Base-by-base conservation (phyloP, 2,329 filamentous ascomycete genomes). In the Pyrenochaeta sp. region DNA sequence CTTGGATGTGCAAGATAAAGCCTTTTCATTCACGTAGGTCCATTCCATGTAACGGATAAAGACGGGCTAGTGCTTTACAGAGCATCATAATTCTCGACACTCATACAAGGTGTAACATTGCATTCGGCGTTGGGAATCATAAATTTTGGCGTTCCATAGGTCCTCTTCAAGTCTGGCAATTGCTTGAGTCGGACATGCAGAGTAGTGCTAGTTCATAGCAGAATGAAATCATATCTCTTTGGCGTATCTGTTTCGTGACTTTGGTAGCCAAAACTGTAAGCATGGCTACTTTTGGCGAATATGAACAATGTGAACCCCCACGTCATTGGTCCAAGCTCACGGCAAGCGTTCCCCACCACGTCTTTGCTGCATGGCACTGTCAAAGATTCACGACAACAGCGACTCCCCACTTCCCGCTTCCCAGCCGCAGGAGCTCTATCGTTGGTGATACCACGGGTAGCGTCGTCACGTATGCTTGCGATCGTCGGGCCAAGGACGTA, bases 1-100 rank as follows among this genome's bases (percentile, higher is more conserved):
- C 56, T 68, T 15, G 67, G 67, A 20, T 69, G 66, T 40, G 66
- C 68, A 6, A 50, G 56, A 27, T 71, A 40, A 65, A 11, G 2
- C 6, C 14, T 3, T 1, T 9, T 1, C 23, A 9, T 20, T 36
- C 4, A 12, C 9, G 2, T 14, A 14, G 21, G 23, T 14, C 4
- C 7, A 14, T n/a, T 33, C 2, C 27, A 11, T 7, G 3, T 15
- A 12, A 4, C 9, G 11, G 3, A 18, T 27, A n/a, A 31, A 5
- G 14, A 14, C 17, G 10, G 1, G 14, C 3, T 7, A 2, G 12
- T 15, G 32, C n/a, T 14, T 29, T 11, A 39, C 40, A 35, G 12
- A 33, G 21, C 6, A 18, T 32, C 33, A n/a, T 23, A 27, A 27
- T 29, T 36, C 20, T 37, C 35, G 35, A 17, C 31, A 10, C 15